These are phyloP conservation scores for Acacia concinna DNA, from an alignment of 331 rosid species.

Conservation along the genomic window DNA sequence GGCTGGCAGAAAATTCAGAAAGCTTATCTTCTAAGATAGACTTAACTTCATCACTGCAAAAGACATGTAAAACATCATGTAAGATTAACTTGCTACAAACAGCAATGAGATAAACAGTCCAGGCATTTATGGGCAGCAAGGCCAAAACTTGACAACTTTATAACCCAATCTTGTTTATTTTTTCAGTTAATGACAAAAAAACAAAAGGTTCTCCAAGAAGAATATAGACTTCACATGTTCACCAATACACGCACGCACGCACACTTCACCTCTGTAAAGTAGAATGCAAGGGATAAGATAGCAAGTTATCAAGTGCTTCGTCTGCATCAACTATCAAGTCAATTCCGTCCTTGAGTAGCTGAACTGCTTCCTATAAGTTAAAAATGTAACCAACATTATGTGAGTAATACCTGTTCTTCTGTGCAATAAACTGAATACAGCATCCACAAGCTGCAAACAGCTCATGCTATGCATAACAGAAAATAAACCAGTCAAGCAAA, in stretches of 20 bases:
- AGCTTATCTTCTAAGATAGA: conserved; percentile 70
- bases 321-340: conserved; percentile 83
- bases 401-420: conserved; percentile 8
- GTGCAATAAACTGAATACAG: conserved; percentile 19
- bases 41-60: conserved; percentile 79
- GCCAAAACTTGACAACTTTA: conserved; percentile 12
- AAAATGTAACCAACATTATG: conserved; percentile 43
- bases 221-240: conserved; percentile 35
- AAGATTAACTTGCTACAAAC: background rate
- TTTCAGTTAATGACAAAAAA: conserved; percentile 2
- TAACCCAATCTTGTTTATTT: background rate
- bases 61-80: conserved; percentile 23
- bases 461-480: background rate
- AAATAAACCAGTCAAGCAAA: conserved; percentile 24
- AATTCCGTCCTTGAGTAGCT: conserved; percentile 87
- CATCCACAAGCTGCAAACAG: conserved; percentile 3
- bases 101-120: background rate
- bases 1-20: conserved; percentile 65
- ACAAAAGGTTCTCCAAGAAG: background rate
- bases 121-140: background rate
- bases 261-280: conserved; percentile 66
- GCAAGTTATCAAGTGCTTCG: conserved; percentile 70
- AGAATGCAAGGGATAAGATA: conserved; percentile 74
- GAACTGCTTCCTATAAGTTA: conserved; percentile 64
- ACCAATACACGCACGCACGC: background rate